Evolutionary conservation across 441 rosid genomes (phyloP), one percentile per base, ranked within the genome.

Genomic region (Biscutella auriculata): DNA sequence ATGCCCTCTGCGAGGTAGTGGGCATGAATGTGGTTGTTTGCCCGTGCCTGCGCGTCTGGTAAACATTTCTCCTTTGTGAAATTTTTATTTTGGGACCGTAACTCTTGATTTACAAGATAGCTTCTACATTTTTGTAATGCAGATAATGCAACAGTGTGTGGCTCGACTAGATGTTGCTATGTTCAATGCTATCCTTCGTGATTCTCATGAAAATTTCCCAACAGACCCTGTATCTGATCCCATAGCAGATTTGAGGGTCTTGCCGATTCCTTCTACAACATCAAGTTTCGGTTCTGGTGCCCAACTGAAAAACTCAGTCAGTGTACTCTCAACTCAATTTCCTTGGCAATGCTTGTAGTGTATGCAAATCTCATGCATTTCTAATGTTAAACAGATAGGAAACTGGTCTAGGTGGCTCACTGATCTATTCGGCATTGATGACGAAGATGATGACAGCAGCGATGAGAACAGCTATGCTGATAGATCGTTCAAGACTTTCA

Each of bases 191-290:
- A 81, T 93, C 68, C 96, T 88, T 61, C 95, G 96, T 50, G 97
- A 87, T 63, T 85, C 95, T 63, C 79, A 62, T 60, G 92, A 93
- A 50, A 96, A 84, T 49, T 87, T 85, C 50, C 97, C 98, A 39
- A 84, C 96, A 21, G 96, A 93, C 77, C 98, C 98, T 51, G 86
- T 93, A 11, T 93, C 96, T 66, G 98, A 93, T 54, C 98, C 98
- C 66, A 87, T 88, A 45, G 81, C 87, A 29, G 82, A 93, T 71
- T 62, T 76, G 35, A 80, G 72, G 55, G 91, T 93, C 76, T 90
- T 93, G 53, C 99, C 99, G 4, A 81, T 87, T 72, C 91, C 91
- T 53, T 82, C 70, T 50, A 88, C 91, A 53, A 81, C 58, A 63
- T 73, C 95, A 60, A 85, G 98, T 75, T 88, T 93, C 49, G 96